Evolutionary conservation across 352 stramenopile species (phyloP).

Genomic region (Pythium volutum): DNA sequence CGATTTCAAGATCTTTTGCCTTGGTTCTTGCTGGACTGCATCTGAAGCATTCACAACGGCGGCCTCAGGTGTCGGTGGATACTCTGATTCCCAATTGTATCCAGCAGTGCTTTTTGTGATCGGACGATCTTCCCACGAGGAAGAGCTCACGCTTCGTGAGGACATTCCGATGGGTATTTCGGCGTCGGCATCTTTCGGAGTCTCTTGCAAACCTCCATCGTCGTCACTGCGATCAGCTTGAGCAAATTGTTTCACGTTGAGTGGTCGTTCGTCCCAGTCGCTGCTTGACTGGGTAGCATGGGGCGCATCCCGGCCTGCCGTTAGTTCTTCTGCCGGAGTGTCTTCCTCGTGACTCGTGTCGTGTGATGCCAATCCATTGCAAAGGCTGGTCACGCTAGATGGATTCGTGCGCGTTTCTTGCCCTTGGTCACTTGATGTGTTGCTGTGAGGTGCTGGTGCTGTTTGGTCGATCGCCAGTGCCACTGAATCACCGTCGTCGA

Average conservation of each 20-base stretch:
- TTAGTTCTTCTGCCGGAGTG: neutral
- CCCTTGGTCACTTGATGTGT: neutral
- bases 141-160: neutral
- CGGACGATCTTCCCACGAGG: constrained; percentile 16
- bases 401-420: neutral
- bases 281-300: neutral
- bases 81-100: constrained; percentile 1
- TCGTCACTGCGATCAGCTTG: neutral
- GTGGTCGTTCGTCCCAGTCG: constrained; percentile 12
- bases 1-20: neutral
- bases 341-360: constrained; percentile 7
- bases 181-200: neutral
- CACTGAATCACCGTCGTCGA: neutral
- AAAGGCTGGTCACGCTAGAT: constrained; percentile 9
- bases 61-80: neutral
- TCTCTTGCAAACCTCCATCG: neutral
- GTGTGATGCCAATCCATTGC: constrained; percentile 13
- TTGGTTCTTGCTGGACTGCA: neutral
- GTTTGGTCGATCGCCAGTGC: neutral
- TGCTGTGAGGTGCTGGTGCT: neutral
- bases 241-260: constrained; percentile 2
- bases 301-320: neutral
- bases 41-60: neutral
- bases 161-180: neutral
- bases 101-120: neutral